A percentile compares a stretch with the other conserved stretches of the same genome.
Evolutionary conservation across 148 eudicot genomes (phyloP).

Genomic region (Persicaria maculosa): DNA sequence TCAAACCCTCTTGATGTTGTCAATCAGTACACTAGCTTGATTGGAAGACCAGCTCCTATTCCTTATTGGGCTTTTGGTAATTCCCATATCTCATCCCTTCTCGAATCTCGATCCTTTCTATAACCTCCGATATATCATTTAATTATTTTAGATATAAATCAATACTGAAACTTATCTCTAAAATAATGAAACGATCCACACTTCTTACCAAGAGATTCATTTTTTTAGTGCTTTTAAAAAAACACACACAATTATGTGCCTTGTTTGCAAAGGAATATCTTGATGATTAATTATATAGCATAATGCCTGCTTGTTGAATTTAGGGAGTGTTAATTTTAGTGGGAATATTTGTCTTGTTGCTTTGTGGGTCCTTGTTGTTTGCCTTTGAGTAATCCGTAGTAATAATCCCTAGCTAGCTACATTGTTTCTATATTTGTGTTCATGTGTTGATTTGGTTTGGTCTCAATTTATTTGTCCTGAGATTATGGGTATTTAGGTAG

Average conservation of each 20-base stretch:
- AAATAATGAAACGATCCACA: no score
- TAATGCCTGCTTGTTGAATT: not conserved
- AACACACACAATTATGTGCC: not conserved
- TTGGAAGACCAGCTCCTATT: constrained; percentile 93
- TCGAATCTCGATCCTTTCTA: no score
- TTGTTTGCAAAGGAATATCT: not conserved
- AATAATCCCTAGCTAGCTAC: no score
- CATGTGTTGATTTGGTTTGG: not conserved
- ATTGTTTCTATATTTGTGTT: not conserved
- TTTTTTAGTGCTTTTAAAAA: not conserved
- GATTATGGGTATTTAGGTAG: not conserved
- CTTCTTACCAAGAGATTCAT: no score
- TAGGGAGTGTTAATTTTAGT: not conserved
- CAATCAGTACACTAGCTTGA: constrained; percentile 76
- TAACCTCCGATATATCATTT: no score
- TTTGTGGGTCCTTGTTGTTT: not conserved
- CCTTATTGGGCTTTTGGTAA: constrained; percentile 96
- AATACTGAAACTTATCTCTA: no score
- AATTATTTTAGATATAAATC: no score
- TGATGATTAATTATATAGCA: not conserved
- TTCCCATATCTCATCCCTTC: not conserved
- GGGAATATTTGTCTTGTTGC: not conserved
- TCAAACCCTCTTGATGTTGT: constrained; percentile 69
- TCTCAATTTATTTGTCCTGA: not conserved
- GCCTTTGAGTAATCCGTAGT: not conserved